Evolutionary conservation across 73 alveolate species (phyloP).

Genomic region (Tetrahymena malaccensis): DNA sequence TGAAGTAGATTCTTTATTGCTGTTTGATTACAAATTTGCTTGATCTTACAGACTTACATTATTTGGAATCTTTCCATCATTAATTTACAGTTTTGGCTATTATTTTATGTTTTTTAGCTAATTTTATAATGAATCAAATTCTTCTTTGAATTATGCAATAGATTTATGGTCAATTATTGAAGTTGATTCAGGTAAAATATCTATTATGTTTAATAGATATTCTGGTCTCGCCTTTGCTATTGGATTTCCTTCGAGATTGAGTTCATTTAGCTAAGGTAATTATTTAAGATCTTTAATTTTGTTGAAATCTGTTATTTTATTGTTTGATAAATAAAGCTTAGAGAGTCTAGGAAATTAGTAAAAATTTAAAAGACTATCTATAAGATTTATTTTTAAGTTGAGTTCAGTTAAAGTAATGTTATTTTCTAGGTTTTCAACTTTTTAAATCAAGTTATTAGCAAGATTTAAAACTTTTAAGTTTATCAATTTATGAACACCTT

Average conservation of each 20-base stretch:
- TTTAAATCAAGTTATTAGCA: conserved; percentile 72
- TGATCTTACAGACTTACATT: conserved; percentile 26
- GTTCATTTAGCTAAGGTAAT: conserved; percentile 58
- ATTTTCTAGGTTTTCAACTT: conserved; percentile 71
- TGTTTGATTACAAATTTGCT: neutral
- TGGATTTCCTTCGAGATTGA: conserved; percentile 82
- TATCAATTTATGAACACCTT: conserved; percentile 59
- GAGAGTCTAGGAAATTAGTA: conserved; percentile 59
- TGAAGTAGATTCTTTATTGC: neutral
- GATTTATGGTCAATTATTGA: conserved; percentile 41
- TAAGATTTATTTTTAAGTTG: conserved; percentile 66
- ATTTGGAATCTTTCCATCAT: neutral
- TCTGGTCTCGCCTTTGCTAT: conserved; percentile 53
- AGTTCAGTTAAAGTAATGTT: conserved; percentile 68
- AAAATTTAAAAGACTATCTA: conserved; percentile 63
- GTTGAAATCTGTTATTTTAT: conserved; percentile 69
- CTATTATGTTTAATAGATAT: conserved; percentile 48
- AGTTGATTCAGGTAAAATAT: conserved; percentile 47
- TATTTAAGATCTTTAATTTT: conserved; percentile 58
- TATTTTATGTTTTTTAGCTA: neutral
- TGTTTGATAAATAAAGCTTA: conserved; percentile 73
- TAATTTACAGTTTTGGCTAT: neutral
- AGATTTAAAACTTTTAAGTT: conserved; percentile 77
- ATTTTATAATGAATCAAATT: conserved; percentile 3
- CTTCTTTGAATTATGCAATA: conserved; percentile 8